Evolutionary conservation across 495 filamentous ascomycete genomes (phyloP).

Genomic region (Talaromyces stipitatus): DNA sequence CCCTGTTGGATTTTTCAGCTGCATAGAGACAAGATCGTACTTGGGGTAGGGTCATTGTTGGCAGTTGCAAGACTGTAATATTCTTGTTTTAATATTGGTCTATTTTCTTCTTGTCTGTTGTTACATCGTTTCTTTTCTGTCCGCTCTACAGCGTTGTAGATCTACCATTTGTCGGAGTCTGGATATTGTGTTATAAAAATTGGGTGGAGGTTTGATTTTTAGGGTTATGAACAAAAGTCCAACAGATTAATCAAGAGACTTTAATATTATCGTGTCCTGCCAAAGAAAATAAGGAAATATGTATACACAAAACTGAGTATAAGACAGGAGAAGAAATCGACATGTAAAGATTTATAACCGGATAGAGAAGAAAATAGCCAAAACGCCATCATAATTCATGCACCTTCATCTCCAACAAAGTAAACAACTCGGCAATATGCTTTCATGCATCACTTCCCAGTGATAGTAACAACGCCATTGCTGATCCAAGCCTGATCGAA

Average conservation of each 20-base stretch:
- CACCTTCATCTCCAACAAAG: background rate
- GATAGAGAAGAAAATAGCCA: background rate
- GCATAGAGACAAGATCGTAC: background rate
- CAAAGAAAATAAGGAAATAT: background rate
- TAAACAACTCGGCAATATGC: background rate
- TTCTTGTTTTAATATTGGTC: background rate
- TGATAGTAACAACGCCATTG: no score
- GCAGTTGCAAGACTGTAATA: no score
- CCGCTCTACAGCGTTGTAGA: no score
- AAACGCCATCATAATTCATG: slow-evolving; percentile 1
- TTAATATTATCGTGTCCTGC: background rate
- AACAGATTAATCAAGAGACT: background rate
- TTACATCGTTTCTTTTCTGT: no score
- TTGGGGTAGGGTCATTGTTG: no score
- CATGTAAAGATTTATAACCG: background rate
- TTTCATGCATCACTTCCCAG: no score
- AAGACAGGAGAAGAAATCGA: background rate
- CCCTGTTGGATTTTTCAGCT: background rate
- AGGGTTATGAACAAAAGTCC: no score
- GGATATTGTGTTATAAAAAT: no score
- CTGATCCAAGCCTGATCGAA: background rate
- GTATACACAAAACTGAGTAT: background rate
- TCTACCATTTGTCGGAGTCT: no score
- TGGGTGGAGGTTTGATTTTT: no score
- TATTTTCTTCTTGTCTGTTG: background rate